Evolutionary conservation across 1,284 basidiomycete species (phyloP), one percentile per base, ranked within the genome.

Genomic region (Apiotrichum gamsii): DNA sequence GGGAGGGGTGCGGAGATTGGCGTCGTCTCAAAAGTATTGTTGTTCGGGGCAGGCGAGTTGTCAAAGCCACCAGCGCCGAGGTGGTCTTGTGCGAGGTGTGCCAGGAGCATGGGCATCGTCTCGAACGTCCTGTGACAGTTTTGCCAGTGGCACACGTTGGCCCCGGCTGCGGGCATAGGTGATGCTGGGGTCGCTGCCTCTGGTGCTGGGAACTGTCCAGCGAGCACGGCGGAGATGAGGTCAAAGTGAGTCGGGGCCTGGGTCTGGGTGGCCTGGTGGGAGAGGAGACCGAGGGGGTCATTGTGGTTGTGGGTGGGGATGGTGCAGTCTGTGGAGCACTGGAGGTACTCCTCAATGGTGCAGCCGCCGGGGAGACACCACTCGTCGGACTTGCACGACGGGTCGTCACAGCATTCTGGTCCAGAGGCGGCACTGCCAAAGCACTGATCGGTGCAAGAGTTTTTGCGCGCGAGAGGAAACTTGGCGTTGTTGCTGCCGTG

Each of bases 61-160:
- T 43, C 20, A 20, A 21, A 31, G 18, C 10, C 16, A 11, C 16
- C 37, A 8, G 61, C 62, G 21, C 61, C 61, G 2, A 78, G 69
- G 52, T 79, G 77, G 16, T 70, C 69, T 1, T 69, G 49, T 5
- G 76, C 76, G 29, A 79, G 72, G 49, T 79, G 78, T 0, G 65
- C 64, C 0, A 76, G 64, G 1, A 79, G 65, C 45, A 72, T 72
- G 11, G 73, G 71, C 45, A 74, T 70, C 3, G 72, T 69, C 19
- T 59, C 53, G 52, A 77, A 76, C 8, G 67, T 57, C 10, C 67
- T 58, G 39, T 74, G 68, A 56, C 75, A 76, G 46, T 72, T 72
- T 25, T 69, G 64, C 75, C 75, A 76, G 47, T 73, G 72, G 49
- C 75, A 76, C 20, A 67, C 51, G 28, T 61, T 45, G 29, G 49